Evolutionary conservation across 768 basidiomycete species (phyloP), one percentile per base, ranked within the genome.

Genomic region (Podaxis sp.): DNA sequence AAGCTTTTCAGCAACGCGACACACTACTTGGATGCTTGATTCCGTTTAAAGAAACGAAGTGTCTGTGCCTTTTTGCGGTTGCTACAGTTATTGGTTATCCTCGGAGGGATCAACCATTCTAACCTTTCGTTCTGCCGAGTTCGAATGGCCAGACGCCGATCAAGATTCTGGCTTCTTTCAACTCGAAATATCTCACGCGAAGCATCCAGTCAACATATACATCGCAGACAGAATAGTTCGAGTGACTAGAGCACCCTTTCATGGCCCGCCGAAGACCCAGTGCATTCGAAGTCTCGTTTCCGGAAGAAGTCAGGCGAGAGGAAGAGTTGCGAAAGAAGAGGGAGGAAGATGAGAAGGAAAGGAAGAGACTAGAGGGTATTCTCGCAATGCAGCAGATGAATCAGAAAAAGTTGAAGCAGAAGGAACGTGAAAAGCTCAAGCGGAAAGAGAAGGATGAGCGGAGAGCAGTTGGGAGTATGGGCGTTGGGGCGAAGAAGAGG

Each of bases 251-350:
- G 42, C 10, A 28, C 38, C 14, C 11, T 13, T 52, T 36, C n/a
- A 79, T 78, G 77, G 65, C 73, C 21, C 75, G 70, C 28, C 74
- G 73, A 25, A 67, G 83, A 40, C 83, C 82, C 0, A 79, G 72
- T 4, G 86, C 88, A 2, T 81, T 79, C 46, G 82, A 85, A 11
- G 73, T 86, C 10, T 80, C 81, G 9, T 88, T 82, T 61, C 77
- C 78, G 0, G 76, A 73, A 10, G 81, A 82, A 57, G 66, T 54
- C 11, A 53, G 35, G 4, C 42, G 46, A 55, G 52, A 61, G n/a
- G 59, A 48, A 38, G 52, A 40, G 18, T 35, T 55, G 18, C 42
- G 36, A 27, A 55, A 55, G 46, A 61, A 61, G 35, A 25, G 52
- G 35, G 59, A 61, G 46, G 59, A 54, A 38, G 59, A 61, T 47